Evolutionary conservation across 441 rosid genomes (phyloP).

Genomic region (Erysimum pusillum): DNA sequence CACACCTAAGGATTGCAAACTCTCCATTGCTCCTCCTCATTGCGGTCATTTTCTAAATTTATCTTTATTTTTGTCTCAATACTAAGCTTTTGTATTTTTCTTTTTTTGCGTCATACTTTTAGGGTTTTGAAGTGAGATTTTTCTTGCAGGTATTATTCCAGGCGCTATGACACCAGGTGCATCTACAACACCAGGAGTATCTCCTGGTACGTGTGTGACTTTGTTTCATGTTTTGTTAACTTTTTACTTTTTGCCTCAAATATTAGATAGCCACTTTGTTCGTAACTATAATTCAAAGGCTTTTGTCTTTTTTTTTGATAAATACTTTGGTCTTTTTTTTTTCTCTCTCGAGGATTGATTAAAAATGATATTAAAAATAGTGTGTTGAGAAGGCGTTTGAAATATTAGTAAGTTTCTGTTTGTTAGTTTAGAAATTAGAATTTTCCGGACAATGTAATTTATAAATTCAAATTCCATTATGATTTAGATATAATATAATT

Average conservation of each 20-base stretch:
- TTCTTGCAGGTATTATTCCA: background rate
- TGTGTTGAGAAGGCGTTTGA: too few species aligned
- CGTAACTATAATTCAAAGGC: background rate
- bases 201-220: slow-evolving; percentile 17
- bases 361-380: too few species aligned
- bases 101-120: background rate
- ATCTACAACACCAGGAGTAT: too few species aligned
- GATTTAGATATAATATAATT: too few species aligned
- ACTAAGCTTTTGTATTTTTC: background rate
- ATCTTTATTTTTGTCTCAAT: background rate
- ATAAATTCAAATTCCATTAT: too few species aligned
- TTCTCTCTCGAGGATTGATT: too few species aligned
- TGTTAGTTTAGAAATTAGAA: too few species aligned
- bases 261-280: background rate
- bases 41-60: slow-evolving; percentile 18
- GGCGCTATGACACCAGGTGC: slow-evolving; percentile 10
- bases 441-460: too few species aligned
- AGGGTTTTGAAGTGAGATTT: background rate
- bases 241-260: background rate
- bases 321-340: too few species aligned
- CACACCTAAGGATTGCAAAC: slow-evolving; percentile 67
- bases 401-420: too few species aligned
- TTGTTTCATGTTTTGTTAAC: slow-evolving; percentile 1
- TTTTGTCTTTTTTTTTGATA: background rate
- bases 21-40: slow-evolving; percentile 39